phyloP scores from a whole-genome alignment of 495 filamentous ascomycete genomes.

The Penicilliopsis zonata region DNA sequence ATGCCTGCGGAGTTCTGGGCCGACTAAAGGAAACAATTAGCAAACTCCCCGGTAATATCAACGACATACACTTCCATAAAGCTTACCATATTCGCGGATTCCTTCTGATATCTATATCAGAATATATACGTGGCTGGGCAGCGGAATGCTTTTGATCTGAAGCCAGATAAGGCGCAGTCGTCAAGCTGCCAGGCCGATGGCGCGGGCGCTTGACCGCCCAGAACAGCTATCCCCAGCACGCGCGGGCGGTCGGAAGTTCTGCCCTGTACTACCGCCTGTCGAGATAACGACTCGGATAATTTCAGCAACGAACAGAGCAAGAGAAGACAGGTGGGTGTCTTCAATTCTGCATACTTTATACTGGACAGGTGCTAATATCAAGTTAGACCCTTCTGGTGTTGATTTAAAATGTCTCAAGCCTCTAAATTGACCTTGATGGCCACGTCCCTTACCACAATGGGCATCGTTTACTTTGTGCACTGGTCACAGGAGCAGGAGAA shows the following conservation, averaged over 20 bases:
- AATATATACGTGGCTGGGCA: too few species aligned
- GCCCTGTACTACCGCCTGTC: conserved; percentile 21
- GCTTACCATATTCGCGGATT: conserved; percentile 34
- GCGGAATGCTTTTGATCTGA: too few species aligned
- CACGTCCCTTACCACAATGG: conserved; percentile 62
- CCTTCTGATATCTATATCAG: too few species aligned
- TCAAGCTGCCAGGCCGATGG: conserved; percentile 15
- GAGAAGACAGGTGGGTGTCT: too few species aligned
- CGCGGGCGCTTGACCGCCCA: background rate
- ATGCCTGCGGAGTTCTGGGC: conserved; percentile 98
- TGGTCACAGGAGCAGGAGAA: conserved; percentile 77
- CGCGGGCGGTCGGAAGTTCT: conserved; percentile 26
- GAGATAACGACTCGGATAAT: too few species aligned
- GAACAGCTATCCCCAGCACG: conserved; percentile 25
- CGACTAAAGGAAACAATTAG: conserved; percentile 47
- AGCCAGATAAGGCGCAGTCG: conserved; percentile 10
- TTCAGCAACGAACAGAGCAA: too few species aligned
- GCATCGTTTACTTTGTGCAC: conserved; percentile 79
- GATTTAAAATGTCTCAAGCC: conserved; percentile 63
- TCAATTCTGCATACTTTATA: too few species aligned
- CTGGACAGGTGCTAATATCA: too few species aligned
- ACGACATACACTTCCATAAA: background rate
- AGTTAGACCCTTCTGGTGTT: too few species aligned
- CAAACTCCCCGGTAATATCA: conserved; percentile 3
- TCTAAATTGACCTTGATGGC: conserved; percentile 74